Evolutionary conservation across 805 yeast genomes (phyloP).

Genomic region (Candida wancherniae): DNA sequence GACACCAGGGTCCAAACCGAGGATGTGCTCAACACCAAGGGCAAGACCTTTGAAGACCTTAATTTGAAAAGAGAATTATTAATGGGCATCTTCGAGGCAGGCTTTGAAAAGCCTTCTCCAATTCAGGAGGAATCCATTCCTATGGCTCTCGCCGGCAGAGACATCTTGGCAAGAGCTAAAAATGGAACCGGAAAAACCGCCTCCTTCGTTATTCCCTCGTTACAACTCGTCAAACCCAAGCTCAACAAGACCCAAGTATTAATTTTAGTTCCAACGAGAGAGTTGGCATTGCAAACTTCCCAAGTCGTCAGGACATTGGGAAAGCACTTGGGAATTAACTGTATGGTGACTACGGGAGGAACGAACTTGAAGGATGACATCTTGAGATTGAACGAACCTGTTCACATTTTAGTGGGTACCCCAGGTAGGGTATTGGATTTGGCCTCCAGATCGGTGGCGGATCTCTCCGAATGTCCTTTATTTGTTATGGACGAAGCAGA

Average conservation of each 20-base stretch:
- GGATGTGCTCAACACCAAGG: constrained; percentile 89
- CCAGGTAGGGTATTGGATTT: constrained; percentile 96
- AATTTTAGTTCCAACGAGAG: constrained; percentile 95
- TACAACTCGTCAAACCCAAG: constrained; percentile 85
- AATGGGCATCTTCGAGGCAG: constrained; percentile 99
- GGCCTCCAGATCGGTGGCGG: constrained; percentile 83
- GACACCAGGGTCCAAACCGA: constrained; percentile 97
- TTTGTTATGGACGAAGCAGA: constrained; percentile 99
- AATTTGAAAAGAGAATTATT: constrained; percentile 85
- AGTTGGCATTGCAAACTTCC: constrained; percentile 94
- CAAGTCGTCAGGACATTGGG: constrained; percentile 96
- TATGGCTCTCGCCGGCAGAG: constrained; percentile 91
- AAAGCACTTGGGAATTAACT: constrained; percentile 84
- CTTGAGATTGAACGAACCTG: constrained; percentile 85
- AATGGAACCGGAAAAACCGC: constrained; percentile 99
- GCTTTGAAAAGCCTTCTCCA: constrained; percentile 96
- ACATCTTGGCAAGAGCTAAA: constrained; percentile 94
- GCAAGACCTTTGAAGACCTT: constrained; percentile 88
- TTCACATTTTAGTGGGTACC: constrained; percentile 92
- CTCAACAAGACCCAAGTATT: constrained; percentile 82
- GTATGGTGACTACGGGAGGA: constrained; percentile 99
- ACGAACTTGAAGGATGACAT: constrained; percentile 92
- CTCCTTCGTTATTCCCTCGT: constrained; percentile 89
- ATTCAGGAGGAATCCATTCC: constrained; percentile 97
- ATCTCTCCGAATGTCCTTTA: constrained; percentile 77